These are phyloP conservation scores for Helotiales sp. DNA, from an alignment of 2,329 filamentous ascomycete species.

Conservation along the genomic window DNA sequence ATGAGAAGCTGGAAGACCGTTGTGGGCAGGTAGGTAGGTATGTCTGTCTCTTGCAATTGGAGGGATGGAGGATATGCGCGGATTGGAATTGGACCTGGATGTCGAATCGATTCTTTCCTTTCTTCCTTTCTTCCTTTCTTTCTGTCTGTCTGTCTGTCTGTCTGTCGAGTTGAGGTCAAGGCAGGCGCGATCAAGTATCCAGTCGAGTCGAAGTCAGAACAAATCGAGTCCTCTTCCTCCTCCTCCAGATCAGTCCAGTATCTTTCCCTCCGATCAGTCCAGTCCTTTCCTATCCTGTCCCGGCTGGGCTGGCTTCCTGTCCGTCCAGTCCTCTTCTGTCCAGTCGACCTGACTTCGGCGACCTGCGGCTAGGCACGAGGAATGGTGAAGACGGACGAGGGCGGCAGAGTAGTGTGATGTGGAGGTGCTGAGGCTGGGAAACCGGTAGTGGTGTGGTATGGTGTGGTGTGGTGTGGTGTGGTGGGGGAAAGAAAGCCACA, in stretches of 20 bases:
- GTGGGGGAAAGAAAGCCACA: conserved; percentile 10
- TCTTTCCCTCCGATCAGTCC: not conserved
- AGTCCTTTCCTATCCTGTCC: not conserved
- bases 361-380: conserved; percentile 22
- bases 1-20: not conserved
- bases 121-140: not conserved
- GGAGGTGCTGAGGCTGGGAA: conserved; percentile 15
- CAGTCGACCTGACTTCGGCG: conserved; percentile 17
- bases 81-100: not conserved
- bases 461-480: conserved; percentile 3
- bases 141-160: not conserved
- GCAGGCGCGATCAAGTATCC: not conserved
- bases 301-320: not conserved
- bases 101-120: not conserved
- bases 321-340: conserved; percentile 4
- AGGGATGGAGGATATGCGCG: not conserved
- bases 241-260: not conserved
- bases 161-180: conserved; percentile 2
- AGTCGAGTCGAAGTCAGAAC: not conserved
- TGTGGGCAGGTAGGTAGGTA: not conserved
- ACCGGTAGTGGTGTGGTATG: conserved; percentile 5
- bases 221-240: not conserved
- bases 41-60: not conserved
- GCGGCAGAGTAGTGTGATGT: not conserved
- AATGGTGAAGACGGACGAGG: conserved; percentile 4